Conservation (phyloP, 306 rosid species). For the Purshia tridentata region DNA sequence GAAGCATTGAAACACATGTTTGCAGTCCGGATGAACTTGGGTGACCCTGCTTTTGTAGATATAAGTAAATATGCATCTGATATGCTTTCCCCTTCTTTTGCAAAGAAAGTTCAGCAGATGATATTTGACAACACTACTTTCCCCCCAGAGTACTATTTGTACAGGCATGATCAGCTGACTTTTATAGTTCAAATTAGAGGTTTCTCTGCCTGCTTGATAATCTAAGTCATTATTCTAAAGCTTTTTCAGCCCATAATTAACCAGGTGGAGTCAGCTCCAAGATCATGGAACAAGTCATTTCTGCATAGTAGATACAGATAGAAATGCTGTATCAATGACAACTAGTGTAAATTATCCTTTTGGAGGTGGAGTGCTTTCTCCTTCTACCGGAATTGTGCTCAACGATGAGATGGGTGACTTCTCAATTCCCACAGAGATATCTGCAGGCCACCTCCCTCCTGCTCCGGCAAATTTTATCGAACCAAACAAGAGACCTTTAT, state of each 20-base stretch:
- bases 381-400: conserved; percentile 82
- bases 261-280: conserved; percentile 93
- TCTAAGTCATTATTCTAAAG: conserved; percentile 1
- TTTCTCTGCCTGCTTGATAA: conserved; percentile 11
- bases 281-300: conserved; percentile 96
- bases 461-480: conserved; percentile 78
- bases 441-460: conserved; percentile 71
- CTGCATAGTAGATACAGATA: conserved; percentile 79
- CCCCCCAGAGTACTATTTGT: conserved; percentile 74
- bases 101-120: conserved; percentile 48
- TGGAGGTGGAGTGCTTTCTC: conserved; percentile 75
- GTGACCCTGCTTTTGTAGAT: conserved; percentile 76
- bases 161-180: conserved; percentile 44
- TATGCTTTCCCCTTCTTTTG: conserved; percentile 81
- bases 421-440: conserved; percentile 59
- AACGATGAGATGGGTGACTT: conserved; percentile 91
- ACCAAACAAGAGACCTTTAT: conserved; percentile 81
- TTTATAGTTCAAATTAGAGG: conserved; percentile 20
- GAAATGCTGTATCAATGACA: conserved; percentile 89
- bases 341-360: conserved; percentile 58
- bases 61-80: conserved; percentile 31
- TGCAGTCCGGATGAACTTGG: conserved; percentile 82
- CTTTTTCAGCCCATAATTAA: conserved; percentile 6
- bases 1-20: conserved; percentile 86
- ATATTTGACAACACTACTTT: conserved; percentile 84